A percentile compares a stretch with the other conserved stretches of the same genome.
These are phyloP conservation scores for Megacollybia platyphylla DNA, from an alignment of 1,284 basidiomycete genomes.

Conservation along the genomic window DNA sequence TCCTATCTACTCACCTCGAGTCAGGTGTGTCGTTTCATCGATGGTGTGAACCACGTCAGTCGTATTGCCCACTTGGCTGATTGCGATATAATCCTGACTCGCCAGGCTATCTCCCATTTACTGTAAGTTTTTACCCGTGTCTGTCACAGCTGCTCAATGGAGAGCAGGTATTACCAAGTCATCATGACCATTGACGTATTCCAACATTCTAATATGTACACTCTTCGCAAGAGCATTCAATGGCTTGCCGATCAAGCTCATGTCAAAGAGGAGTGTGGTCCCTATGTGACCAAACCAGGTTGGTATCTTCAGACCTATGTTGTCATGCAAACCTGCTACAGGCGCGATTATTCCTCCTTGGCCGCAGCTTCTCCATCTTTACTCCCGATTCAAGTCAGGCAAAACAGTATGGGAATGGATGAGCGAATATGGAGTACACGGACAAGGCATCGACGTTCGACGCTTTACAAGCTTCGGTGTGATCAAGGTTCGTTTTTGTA, in stretches of 20 bases:
- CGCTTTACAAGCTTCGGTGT: constrained; percentile 97
- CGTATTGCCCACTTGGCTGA: constrained; percentile 88
- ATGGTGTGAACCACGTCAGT: constrained; percentile 86
- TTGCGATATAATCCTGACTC: constrained; percentile 75
- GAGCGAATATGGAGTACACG: constrained; percentile 60
- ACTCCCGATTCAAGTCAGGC: constrained; percentile 79
- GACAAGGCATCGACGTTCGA: constrained; percentile 77
- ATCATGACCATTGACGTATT: constrained; percentile 96
- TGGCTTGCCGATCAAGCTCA: constrained; percentile 76
- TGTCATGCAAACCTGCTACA: constrained; percentile 10
- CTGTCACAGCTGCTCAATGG: neutral
- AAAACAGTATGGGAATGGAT: constrained; percentile 87
- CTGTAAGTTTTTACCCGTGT: constrained; percentile 39
- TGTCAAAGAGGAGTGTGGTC: constrained; percentile 80
- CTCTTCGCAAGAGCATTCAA: constrained; percentile 72
- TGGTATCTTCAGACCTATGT: constrained; percentile 6
- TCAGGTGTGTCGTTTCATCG: constrained; percentile 70
- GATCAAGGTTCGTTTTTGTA: constrained; percentile 62
- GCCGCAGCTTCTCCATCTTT: constrained; percentile 76
- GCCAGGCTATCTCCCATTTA: constrained; percentile 86
- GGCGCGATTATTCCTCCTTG: constrained; percentile 57
- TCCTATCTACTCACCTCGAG: neutral
- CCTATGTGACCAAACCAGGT: constrained; percentile 78
- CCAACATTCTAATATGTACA: constrained; percentile 97
- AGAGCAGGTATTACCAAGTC: constrained; percentile 80